Conservation (phyloP, 2,329 filamentous ascomycete genomes). For the Aspergillus aculeatus region DNA sequence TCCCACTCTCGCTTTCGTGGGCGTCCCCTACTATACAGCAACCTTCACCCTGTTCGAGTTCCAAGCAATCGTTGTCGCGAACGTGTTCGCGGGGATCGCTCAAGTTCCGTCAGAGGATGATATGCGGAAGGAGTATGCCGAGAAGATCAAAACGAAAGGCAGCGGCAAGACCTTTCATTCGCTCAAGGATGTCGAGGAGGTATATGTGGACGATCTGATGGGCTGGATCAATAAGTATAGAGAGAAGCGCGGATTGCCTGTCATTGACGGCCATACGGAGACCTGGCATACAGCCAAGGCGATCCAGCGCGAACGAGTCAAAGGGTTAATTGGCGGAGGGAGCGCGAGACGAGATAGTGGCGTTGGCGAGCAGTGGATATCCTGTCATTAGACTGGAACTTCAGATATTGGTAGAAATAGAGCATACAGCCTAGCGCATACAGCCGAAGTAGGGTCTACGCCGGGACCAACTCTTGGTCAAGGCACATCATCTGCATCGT, state of each 20-base stretch:
- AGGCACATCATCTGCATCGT: slow-evolving; percentile 13
- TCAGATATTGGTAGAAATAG: not conserved
- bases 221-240: slow-evolving; percentile 36
- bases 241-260: slow-evolving; percentile 16
- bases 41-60: slow-evolving; percentile 71
- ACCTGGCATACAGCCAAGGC: slow-evolving; percentile 31
- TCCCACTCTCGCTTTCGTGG: slow-evolving; percentile 62
- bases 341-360: slow-evolving; percentile 13
- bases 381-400: slow-evolving; percentile 10
- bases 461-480: not conserved
- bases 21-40: slow-evolving; percentile 64
- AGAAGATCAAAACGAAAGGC: slow-evolving; percentile 26
- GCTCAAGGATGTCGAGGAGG: slow-evolving; percentile 34
- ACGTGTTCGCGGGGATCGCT: slow-evolving; percentile 55
- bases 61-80: slow-evolving; percentile 62
- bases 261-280: slow-evolving; percentile 32
- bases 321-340: slow-evolving; percentile 11
- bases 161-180: slow-evolving; percentile 40
- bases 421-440: not conserved
- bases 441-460: not conserved
- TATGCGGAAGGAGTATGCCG: slow-evolving; percentile 38
- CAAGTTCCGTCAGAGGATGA: slow-evolving; percentile 46
- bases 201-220: slow-evolving; percentile 35
- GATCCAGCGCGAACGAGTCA: slow-evolving; percentile 23
- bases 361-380: slow-evolving; percentile 9